Evolutionary conservation across 192 early-diverging fungal genomes (phyloP), one percentile per base, ranked within the genome.

Genomic region (Linnemannia exigua): DNA sequence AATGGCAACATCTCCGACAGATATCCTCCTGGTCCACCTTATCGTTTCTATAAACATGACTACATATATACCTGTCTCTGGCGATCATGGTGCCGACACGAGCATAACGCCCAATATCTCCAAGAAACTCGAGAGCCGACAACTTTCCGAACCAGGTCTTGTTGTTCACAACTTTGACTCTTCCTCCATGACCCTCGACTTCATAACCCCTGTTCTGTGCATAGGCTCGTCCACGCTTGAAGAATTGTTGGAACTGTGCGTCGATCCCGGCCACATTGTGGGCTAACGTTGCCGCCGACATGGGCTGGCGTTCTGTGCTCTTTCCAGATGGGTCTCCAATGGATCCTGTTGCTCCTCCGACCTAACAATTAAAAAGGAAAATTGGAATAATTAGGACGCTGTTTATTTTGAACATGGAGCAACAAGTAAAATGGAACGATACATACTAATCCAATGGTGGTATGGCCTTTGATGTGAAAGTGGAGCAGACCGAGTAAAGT

Each of bases 291-390:
- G 91, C 88, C 25, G 76, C 77, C 5, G 89, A 92, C 76, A 98
- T 82, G 9, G 93, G 94, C 25, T 87, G 82, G 8, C 98, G 94
- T 77, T 99, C 98, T 0, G 95, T 93, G 52, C 90, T 92, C 61
- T 94, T 93, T 7, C 98, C 98, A 22, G 94, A 95, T 6, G 98
- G 98, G 82, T 99, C 98, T 19, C 98, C 98, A 68, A 99, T 98
- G 19, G 91, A 84, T 1, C 97, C 98, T 1, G 98, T 99, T 11
- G 98, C 98, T 19, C 96, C 96, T 22, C 97, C 97, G 0, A 94
- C 87, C 93, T 94, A 84, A 1, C 8, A 78, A 20, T 33, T n/a
- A 37, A 31, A 76, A 38, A 51, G n/a, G 25, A 72, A 46, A 5
- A 35, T 41, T 1, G 5, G 25, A 66, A 76, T 15, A 31, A 63